Evolutionary conservation across 371 early-diverging fungal genomes (phyloP).

Genomic region (Massospora cicadina): DNA sequence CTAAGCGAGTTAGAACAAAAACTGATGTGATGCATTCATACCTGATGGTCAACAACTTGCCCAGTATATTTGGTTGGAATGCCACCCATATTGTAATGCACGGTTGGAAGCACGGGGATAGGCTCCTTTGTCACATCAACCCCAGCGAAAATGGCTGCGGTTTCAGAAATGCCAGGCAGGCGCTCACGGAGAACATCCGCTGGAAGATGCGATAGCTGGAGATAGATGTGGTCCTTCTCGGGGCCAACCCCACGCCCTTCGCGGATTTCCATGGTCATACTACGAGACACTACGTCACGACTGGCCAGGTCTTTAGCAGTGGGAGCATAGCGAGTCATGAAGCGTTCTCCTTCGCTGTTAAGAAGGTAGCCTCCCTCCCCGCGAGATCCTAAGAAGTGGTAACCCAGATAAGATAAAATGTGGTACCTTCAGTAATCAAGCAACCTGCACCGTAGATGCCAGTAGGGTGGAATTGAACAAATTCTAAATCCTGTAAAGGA

Average conservation of each 20-base stretch:
- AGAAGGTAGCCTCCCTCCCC: constrained; percentile 94
- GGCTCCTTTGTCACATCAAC: constrained; percentile 98
- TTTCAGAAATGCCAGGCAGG: constrained; percentile 95
- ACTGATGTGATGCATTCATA: constrained; percentile 31
- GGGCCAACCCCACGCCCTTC: constrained; percentile 95
- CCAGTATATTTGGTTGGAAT: constrained; percentile 95
- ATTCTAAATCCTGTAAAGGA: constrained; percentile 90
- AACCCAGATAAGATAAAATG: not conserved
- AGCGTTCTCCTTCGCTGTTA: constrained; percentile 84
- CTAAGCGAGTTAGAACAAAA: constrained; percentile 15
- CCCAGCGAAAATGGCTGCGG: constrained; percentile 92
- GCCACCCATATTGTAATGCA: constrained; percentile 99
- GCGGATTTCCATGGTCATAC: constrained; percentile 96
- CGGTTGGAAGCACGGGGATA: constrained; percentile 96
- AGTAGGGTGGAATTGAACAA: constrained; percentile 97
- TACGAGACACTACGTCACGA: constrained; percentile 93
- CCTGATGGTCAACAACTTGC: constrained; percentile 68
- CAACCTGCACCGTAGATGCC: constrained; percentile 97
- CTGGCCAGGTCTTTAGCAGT: constrained; percentile 96
- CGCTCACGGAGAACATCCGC: constrained; percentile 83
- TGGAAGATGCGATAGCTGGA: constrained; percentile 92
- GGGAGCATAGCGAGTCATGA: constrained; percentile 98
- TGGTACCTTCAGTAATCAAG: constrained; percentile 85
- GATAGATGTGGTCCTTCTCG: constrained; percentile 88
- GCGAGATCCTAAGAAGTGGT: constrained; percentile 26